phyloP scores from a whole-genome alignment of 73 alveolate genomes.

The Stentor roeselii region DNA sequence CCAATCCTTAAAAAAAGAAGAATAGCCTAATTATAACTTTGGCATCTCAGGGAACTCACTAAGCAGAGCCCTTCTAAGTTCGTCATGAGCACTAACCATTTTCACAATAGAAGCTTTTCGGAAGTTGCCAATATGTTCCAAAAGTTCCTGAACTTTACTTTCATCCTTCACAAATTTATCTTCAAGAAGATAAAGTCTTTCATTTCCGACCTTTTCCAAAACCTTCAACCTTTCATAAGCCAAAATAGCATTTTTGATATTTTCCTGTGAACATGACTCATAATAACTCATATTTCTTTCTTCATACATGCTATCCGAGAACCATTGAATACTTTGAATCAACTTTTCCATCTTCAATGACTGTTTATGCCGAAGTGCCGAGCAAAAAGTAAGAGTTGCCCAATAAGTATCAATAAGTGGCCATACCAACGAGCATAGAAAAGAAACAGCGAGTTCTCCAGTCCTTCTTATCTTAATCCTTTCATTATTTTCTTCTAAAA shows the following conservation, averaged over 20 bases:
- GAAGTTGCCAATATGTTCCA: conserved; percentile 28
- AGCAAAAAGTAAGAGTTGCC: conserved; percentile 65
- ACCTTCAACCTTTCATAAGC: conserved; percentile 20
- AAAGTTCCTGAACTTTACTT: conserved; percentile 19
- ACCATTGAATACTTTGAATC: conserved; percentile 62
- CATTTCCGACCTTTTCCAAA: not conserved
- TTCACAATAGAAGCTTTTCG: conserved; percentile 23
- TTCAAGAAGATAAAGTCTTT: not conserved
- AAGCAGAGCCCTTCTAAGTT: conserved; percentile 24
- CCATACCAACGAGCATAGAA: conserved; percentile 75
- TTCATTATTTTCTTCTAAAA: conserved; percentile 35
- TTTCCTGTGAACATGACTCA: conserved; percentile 76
- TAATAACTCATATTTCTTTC: conserved; percentile 61
- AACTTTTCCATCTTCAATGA: conserved; percentile 33
- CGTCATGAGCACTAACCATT: conserved; percentile 8
- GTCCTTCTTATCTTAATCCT: conserved; percentile 31
- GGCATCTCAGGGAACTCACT: conserved; percentile 36
- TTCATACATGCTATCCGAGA: conserved; percentile 73
- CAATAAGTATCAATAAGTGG: conserved; percentile 89
- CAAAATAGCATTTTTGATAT: conserved; percentile 55
- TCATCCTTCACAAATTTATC: conserved; percentile 7
- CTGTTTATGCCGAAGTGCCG: conserved; percentile 40
- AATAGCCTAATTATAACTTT: conserved; percentile 23
- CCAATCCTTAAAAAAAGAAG: no score
- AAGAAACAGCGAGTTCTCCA: conserved; percentile 51